Evolutionary conservation across 139 green algal genomes (phyloP).

Genomic region (Nannochloris sp.): DNA sequence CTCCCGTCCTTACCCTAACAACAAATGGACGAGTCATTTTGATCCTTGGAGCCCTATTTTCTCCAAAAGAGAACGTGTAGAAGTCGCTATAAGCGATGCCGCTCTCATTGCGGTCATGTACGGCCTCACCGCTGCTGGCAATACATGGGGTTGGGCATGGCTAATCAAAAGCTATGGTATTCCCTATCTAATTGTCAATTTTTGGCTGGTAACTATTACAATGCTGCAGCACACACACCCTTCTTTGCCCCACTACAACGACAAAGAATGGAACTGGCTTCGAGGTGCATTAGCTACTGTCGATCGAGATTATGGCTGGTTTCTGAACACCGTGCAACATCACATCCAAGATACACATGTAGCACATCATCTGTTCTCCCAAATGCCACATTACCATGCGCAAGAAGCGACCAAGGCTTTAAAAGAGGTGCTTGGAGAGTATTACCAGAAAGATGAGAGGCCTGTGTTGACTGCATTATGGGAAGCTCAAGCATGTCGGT

Average conservation of each 20-base stretch:
- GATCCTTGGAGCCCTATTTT: constrained; percentile 83
- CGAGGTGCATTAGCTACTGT: constrained; percentile 78
- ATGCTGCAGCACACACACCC: constrained; percentile 87
- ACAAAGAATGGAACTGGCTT: constrained; percentile 86
- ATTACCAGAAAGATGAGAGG: constrained; percentile 65
- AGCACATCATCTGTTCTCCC: constrained; percentile 85
- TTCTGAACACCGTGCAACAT: constrained; percentile 72
- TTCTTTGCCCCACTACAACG: constrained; percentile 7
- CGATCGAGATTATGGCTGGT: constrained; percentile 71
- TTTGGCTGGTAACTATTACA: constrained; percentile 75
- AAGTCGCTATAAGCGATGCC: constrained; percentile 55
- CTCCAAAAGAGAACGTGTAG: constrained; percentile 65
- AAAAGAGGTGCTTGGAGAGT: constrained; percentile 63
- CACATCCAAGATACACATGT: constrained; percentile 91
- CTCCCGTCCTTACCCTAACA: constrained; percentile 47
- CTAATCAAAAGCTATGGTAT: constrained; percentile 72
- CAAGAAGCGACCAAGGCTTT: constrained; percentile 73
- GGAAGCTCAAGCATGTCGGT: constrained; percentile 42
- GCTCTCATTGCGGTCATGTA: constrained; percentile 42
- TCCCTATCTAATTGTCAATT: constrained; percentile 83
- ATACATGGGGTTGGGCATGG: constrained; percentile 50
- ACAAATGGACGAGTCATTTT: constrained; percentile 75
- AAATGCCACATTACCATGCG: constrained; percentile 90
- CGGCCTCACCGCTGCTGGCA: constrained; percentile 35
- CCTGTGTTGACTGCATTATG: constrained; percentile 59